Conservation (phyloP, 306 rosid genomes). For the Quillaja saponaria region DNA sequence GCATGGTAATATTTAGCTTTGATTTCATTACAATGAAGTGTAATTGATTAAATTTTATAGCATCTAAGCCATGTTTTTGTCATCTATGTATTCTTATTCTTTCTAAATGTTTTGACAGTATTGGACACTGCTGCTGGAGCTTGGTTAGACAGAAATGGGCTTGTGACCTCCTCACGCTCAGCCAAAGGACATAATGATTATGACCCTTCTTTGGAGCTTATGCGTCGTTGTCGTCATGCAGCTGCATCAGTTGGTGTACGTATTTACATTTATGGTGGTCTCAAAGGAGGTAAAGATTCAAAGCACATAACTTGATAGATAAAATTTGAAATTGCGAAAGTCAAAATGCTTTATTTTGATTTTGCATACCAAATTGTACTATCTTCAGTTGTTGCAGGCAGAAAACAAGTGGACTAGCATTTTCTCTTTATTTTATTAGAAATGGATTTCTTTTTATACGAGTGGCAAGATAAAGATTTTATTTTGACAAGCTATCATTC, state of each 20-base stretch:
- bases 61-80: not conserved
- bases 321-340: slow-evolving; percentile 17
- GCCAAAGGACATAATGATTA: slow-evolving; percentile 67
- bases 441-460: slow-evolving; percentile 4
- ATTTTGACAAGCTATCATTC: not conserved
- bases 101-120: slow-evolving; percentile 45
- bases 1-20: slow-evolving; percentile 64
- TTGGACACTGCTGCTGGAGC: slow-evolving; percentile 99
- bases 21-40: slow-evolving; percentile 13
- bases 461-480: slow-evolving; percentile 3
- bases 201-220: slow-evolving; percentile 84
- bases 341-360: slow-evolving; percentile 17
- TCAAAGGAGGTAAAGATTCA: slow-evolving; percentile 73
- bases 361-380: slow-evolving; percentile 12
- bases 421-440: slow-evolving; percentile 4
- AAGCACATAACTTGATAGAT: slow-evolving; percentile 21
- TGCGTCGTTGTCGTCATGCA: slow-evolving; percentile 99
- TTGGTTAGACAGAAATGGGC: slow-evolving; percentile 94
- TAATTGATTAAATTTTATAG: slow-evolving; percentile 10
- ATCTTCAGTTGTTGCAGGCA: slow-evolving; percentile 19
- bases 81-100: not conserved
- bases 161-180: slow-evolving; percentile 83
- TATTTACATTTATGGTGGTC: slow-evolving; percentile 88
- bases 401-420: slow-evolving; percentile 15
- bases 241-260: slow-evolving; percentile 89